Base-by-base conservation (phyloP, 1,284 basidiomycete genomes). In the Ustilago cynodontis region DNA sequence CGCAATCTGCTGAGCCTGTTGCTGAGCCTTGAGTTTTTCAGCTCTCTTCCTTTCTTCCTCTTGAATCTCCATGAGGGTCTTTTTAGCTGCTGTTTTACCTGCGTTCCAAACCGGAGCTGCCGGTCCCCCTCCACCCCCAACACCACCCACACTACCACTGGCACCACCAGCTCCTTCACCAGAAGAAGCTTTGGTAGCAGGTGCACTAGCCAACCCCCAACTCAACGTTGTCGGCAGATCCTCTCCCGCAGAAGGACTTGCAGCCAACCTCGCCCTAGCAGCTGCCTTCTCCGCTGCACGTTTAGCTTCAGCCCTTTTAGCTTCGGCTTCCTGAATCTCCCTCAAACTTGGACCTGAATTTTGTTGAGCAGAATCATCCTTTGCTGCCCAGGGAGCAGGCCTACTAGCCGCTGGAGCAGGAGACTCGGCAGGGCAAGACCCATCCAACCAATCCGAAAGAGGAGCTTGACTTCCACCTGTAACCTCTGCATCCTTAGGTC, bases 1-100 rank as follows among this genome's bases (percentile, higher is more conserved):
- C 18, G 85, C 82, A 16, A 88, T 87, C 47, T 86, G 83, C 64
- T 80, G 79, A 10, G 85, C 86, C 1, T 88, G 89, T 53, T 78
- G 77, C 60, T 88, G 85, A 84, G 91, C 92, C 88, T 94, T 94
- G 35, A 64, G 24, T 43, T 71, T 74, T 20, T 79, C 74, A 3
- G 79, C 76, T 1, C 77, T 72, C 63, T 78, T 97, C 93, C 73
- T 55, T 37, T 99, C 96, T 82, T 99, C 96, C 86, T 98, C 95
- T 86, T 98, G 94, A 53, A 99, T 99, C 88, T 99, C 95, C 88
- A 95, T 97, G 91, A 99, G 92, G 2, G 93, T 93, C 89, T 95
- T 98, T 88, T 95, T 96, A 8, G 90, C 88, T 3, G 79, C 61
- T 4, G 73, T 31, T 24, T 75, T 78, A 26, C 77, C 69, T 3